Percentiles rank a stretch among this genome's conserved stretches.
Evolutionary conservation across 192 early-diverging fungal species (phyloP).

Genomic region (Funneliformis mosseae): DNA sequence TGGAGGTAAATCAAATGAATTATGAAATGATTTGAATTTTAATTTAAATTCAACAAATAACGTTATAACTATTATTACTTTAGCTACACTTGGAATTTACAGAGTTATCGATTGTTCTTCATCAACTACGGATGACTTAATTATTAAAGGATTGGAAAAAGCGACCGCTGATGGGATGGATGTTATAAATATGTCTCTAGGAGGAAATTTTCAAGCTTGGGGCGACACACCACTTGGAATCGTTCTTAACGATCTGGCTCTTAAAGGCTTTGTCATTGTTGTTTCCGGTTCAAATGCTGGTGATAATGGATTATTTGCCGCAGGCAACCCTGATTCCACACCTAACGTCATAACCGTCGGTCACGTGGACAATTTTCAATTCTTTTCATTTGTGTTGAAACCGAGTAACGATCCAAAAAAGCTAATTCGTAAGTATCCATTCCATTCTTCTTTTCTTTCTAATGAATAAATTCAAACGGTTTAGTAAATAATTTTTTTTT

Average conservation of each 20-base stretch:
- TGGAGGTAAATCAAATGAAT: conserved; percentile 46
- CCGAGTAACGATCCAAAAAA: conserved; percentile 25
- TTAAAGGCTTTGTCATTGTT: conserved; percentile 53
- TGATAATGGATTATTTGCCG: conserved; percentile 60
- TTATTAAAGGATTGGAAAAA: conserved; percentile 73
- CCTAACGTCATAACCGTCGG: conserved; percentile 60
- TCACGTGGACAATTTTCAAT: conserved; percentile 49
- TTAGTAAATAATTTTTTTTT: conserved; percentile 3
- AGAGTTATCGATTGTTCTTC: conserved; percentile 82
- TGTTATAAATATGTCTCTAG: conserved; percentile 85
- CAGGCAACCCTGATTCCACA: conserved; percentile 62
- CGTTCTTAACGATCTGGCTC: conserved; percentile 55
- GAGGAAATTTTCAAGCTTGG: conserved; percentile 60
- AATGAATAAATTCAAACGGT: not conserved
- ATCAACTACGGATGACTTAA: conserved; percentile 66
- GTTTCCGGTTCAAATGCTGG: conserved; percentile 72
- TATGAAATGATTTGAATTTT: not conserved
- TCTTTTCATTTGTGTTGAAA: conserved; percentile 40
- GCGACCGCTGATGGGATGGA: conserved; percentile 75
- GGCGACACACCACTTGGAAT: conserved; percentile 61
- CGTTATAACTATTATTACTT: not conserved
- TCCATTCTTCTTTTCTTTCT: not conserved
- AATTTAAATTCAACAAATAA: too few species aligned
- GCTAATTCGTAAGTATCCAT: conserved; percentile 28
- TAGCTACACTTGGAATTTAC: conserved; percentile 73